Evolutionary conservation across 2,329 filamentous ascomycete species (phyloP), one percentile per base, ranked within the genome.

Genomic region (Apiospora kogelbergensis): DNA sequence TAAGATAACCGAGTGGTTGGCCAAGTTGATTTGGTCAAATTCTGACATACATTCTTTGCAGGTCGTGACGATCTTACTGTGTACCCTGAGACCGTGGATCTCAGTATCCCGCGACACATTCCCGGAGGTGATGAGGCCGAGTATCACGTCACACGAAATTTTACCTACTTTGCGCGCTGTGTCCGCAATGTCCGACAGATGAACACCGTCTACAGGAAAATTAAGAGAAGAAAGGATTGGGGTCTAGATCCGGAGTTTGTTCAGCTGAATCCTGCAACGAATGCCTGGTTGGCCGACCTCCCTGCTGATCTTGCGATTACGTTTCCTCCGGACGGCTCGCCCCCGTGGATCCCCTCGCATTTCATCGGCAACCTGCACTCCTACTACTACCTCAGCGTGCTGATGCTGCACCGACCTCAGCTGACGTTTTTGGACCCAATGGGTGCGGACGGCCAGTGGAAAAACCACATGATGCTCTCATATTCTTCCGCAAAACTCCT

Each of bases 351-450:
- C 22, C 88, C 93, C 2, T 95, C 93, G 9, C 92, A 97, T 73
- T 97, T 95, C 76, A 86, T 97, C 64, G 95, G 93, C 44, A 97
- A 97, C 76, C 85, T 97, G 80, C 93, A 97, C 77, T 91, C 91
- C 2, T 97, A 98, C 79, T 95, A 96, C 78, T 91, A 97, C 74
- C 85, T 98, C 22, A 91, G 90, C 17, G 86, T 95, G 65, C 94
- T 98, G 68, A 90, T 98, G 80, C 90, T 97, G 69, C 92, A 97
- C 78, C 89, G 95, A 53, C 95, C 95, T 24, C 94, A 97, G 76
- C 82, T 98, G 46, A 90, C 90, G 15, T 91, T 93, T 68, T 89
- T 95, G 68, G 92, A 95, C 69, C 91, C 91, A 1, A 91, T 90
- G 68, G 80, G 84, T 6, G 81, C 87, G 9, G 92, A 94, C 66